phyloP scores from a whole-genome alignment of 805 yeast species.

The Metschnikowia santaceciliae region DNA sequence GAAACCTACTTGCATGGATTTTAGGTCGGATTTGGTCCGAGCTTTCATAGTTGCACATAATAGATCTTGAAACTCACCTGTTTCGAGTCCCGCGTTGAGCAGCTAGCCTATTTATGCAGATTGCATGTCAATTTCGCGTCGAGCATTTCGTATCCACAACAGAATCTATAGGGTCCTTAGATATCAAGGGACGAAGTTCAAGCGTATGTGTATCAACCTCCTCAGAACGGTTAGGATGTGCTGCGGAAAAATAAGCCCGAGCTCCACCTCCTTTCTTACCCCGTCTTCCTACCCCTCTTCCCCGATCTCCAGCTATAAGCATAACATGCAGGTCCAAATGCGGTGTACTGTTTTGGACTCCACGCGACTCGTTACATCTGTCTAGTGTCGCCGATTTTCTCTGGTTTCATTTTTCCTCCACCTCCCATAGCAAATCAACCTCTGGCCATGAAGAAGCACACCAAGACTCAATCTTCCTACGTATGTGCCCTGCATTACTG shows the following conservation, averaged over 20 bases:
- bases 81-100: neutral
- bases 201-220: too few relatives aligned
- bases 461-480: slow-evolving; percentile 67
- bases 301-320: neutral
- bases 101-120: neutral
- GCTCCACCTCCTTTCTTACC: neutral
- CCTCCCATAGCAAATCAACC: neutral
- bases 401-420: neutral
- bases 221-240: neutral
- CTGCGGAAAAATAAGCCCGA: neutral
- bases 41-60: neutral
- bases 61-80: neutral
- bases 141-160: neutral
- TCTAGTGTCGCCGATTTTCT: slow-evolving; percentile 3
- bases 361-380: slow-evolving; percentile 1
- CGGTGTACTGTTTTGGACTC: neutral
- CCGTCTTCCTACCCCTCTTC: slow-evolving; percentile 2
- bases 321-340: slow-evolving; percentile 1
- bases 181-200: neutral
- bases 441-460: slow-evolving; percentile 47
- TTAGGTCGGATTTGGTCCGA: neutral
- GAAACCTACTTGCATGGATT: neutral
- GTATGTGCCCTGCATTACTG: slow-evolving; percentile 37
- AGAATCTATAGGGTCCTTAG: too few relatives aligned
- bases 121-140: slow-evolving; percentile 4